Base-by-base conservation (phyloP, 2,329 filamentous ascomycete species). In the Pseudogymnoascus destructans region DNA sequence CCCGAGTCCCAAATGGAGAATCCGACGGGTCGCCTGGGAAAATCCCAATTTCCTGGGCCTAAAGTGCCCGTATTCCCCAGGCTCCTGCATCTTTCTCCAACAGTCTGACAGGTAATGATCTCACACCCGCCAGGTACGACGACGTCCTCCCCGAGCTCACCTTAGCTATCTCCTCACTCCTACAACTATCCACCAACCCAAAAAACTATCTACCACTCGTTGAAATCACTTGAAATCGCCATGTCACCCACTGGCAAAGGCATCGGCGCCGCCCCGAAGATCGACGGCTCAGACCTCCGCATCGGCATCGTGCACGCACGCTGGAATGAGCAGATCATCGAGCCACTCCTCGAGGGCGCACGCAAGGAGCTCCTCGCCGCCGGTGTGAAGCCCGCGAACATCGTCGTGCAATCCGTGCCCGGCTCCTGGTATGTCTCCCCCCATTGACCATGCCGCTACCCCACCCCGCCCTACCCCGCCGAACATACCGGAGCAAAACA, bases 301-400 rank as follows among this genome's bases (percentile, higher is more conserved):
- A 85, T 98, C 70, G 92, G 87, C 70, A 97, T 98, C 70, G 81
- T 98, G 60, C 93, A 97, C 75, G 92, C 92, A 60, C 85, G 93
- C 67, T 98, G 93, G 93, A 98, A 98, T 76, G 66, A 65, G 19
- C 64, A 79, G 64, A 89, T 98, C 70, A 95, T 97, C 72, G 84
- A 87, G 60, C 84, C 89, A 57, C 83, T 98, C 59, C 79, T 98
- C 61, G 77, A 80, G 57, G 93, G 93, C 63, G 82, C 88, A 49
- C 88, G 86, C 73, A 85, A 85, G 66, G 85, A 85, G 69, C 83
- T 98, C 59, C 75, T 85, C 32, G 80, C 80, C 42, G 82, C 85
- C 57, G 93, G 93, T 58, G 92, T 98, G 59, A 84, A 84, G 70
- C 84, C 90, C 68, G 82, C 87, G 67, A 95, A 96, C 72, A 95